Evolutionary conservation across 768 basidiomycete genomes (phyloP).

Genomic region (Amanita pallidorosea): DNA sequence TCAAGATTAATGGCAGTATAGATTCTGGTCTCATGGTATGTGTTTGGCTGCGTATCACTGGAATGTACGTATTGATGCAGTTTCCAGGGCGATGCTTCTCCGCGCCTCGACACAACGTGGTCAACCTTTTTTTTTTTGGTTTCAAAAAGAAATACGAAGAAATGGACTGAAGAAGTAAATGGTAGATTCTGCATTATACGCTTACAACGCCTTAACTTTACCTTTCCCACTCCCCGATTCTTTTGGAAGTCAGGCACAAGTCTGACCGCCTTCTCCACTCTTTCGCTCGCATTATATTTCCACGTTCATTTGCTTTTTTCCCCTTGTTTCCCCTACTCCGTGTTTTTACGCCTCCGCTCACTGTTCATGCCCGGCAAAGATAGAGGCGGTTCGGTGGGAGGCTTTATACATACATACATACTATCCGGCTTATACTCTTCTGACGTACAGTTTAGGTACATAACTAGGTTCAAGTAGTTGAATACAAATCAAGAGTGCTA

Average conservation of each 20-base stretch:
- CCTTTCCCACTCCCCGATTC: not conserved
- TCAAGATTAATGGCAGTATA: not conserved
- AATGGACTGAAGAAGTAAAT: conserved; percentile 4
- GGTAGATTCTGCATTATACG: conserved; percentile 1
- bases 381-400: not conserved
- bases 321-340: not conserved
- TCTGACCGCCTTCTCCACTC: not conserved
- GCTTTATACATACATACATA: not conserved
- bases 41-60: not conserved
- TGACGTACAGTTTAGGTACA: conserved; percentile 2
- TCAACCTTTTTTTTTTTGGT: not conserved
- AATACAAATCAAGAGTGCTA: conserved; percentile 1
- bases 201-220: not conserved
- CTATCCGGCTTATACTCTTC: not conserved
- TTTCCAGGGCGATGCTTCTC: not conserved
- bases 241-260: not conserved
- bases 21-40: conserved; percentile 1
- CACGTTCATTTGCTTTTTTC: not conserved
- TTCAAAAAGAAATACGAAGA: not conserved
- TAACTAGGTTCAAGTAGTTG: conserved; percentile 4
- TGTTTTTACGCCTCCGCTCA: not conserved
- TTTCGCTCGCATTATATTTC: not conserved
- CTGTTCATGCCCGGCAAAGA: not conserved
- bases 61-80: not conserved
- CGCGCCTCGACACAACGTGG: not conserved